Base-by-base conservation (phyloP, 2,329 filamentous ascomycete species). In the Colletotrichum endophyticum region DNA sequence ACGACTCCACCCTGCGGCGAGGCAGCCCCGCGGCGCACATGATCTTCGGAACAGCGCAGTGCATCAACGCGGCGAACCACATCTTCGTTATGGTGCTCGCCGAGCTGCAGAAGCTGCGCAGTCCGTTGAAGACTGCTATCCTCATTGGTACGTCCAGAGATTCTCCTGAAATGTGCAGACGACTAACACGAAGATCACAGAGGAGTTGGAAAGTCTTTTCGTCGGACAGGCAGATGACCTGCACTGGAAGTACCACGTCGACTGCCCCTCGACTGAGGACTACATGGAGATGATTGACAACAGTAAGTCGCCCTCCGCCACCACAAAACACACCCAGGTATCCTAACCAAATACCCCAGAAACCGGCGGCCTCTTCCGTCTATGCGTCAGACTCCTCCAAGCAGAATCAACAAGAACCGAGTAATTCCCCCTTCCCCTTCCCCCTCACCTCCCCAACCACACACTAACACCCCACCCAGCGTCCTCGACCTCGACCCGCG, bases 61-160 rank as follows among this genome's bases (percentile, higher is more conserved):
- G 95, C 53, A 97, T 98, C 86, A 98, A 98, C 85, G 94, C 93
- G 59, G 95, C 95, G 77, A 98, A 98, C 85, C 98, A 97, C 85
- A 91, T 96, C 75, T 97, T 96, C 87, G 96, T 97, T 83, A 88
- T 89, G 79, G 95, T 95, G 0, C 88, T 97, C 62, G 91, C 94
- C 79, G 94, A 53, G 44, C 44, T 53, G 11, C 44, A 53, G 44
- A 53, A 53, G 0, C n/a, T 53, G 11, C 44, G 44, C 44, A 53
- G 44, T 4, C 44, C 44, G 11, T 22, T 53, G 12, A 53, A 53
- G n/a, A 53, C 44, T 0, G 44, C 44, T 22, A 53, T 53, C 0
- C 44, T 53, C 0, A 53, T 53, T 1, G 44, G 44, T 53, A 49
- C 19, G 39, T 49, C 19, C 39, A 12, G n/a, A n/a, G n/a, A n/a